phyloP scores from a whole-genome alignment of 805 yeast genomes.

The Saitoella complicata region DNA sequence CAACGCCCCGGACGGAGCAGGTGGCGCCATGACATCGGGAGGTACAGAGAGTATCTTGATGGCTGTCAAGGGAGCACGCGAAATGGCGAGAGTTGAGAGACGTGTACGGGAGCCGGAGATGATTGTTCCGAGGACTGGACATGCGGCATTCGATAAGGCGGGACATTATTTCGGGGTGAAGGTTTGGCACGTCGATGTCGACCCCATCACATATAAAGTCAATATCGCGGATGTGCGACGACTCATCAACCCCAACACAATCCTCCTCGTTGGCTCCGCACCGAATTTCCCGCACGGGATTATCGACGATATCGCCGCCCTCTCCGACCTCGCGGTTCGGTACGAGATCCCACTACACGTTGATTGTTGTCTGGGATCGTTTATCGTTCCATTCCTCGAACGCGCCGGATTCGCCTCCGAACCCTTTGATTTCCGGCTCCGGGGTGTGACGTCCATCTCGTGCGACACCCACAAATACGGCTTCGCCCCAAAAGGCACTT shows the following conservation, averaged over 20 bases:
- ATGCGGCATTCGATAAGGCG: conserved; percentile 92
- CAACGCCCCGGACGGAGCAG: conserved; percentile 59
- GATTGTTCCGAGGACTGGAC: conserved; percentile 75
- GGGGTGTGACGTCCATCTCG: conserved; percentile 91
- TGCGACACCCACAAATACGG: conserved; percentile 99
- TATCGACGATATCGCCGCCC: conserved; percentile 66
- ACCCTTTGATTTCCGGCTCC: conserved; percentile 65
- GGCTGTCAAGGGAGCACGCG: conserved; percentile 79
- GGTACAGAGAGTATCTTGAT: conserved; percentile 87
- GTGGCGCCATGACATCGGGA: conserved; percentile 81
- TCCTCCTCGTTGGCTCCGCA: conserved; percentile 78
- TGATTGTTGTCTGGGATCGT: conserved; percentile 91
- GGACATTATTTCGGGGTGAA: conserved; percentile 78
- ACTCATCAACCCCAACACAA: conserved; percentile 63
- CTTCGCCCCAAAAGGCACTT: conserved; percentile 94
- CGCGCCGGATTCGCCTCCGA: conserved; percentile 36
- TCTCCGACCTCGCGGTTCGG: conserved; percentile 47
- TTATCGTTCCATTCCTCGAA: conserved; percentile 64
- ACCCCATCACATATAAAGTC: conserved; percentile 49
- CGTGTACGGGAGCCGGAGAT: conserved; percentile 68
- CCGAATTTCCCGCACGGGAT: conserved; percentile 97
- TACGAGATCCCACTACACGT: conserved; percentile 80
- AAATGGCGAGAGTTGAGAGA: conserved; percentile 36
- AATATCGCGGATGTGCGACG: conserved; percentile 44
- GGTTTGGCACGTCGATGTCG: conserved; percentile 63